These are phyloP conservation scores for Zygotorulaspora danielsina DNA, from an alignment of 805 yeast genomes.

Conservation along the genomic window DNA sequence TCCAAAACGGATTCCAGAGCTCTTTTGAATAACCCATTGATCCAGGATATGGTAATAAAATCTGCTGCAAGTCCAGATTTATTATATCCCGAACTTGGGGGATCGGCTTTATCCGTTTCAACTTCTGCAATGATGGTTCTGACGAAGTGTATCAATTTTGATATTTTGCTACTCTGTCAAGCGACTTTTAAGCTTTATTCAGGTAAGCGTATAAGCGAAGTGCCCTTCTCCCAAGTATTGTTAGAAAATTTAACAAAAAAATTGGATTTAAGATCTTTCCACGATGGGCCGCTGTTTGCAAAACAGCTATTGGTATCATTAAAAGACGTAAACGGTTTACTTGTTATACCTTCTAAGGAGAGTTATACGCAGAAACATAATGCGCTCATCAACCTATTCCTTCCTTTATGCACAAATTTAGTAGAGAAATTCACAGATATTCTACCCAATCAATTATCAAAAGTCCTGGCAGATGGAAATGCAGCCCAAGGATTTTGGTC, in stretches of 20 bases:
- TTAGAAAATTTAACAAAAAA: slow-evolving; percentile 29
- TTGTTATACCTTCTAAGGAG: slow-evolving; percentile 25
- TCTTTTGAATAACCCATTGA: slow-evolving; percentile 38
- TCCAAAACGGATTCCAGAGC: slow-evolving; percentile 49
- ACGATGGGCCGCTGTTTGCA: slow-evolving; percentile 33
- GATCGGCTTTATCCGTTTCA: slow-evolving; percentile 32
- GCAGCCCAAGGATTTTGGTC: slow-evolving; percentile 69
- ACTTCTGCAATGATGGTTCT: slow-evolving; percentile 39
- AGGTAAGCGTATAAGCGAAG: slow-evolving; percentile 28
- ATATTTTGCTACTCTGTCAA: slow-evolving; percentile 43
- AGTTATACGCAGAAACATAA: slow-evolving; percentile 27
- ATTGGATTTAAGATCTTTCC: slow-evolving; percentile 27
- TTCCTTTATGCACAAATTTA: slow-evolving; percentile 34
- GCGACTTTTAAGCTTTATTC: slow-evolving; percentile 37
- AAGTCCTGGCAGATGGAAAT: slow-evolving; percentile 39
- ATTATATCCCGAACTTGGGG: slow-evolving; percentile 31
- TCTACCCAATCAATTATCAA: slow-evolving; percentile 36
- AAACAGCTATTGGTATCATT: slow-evolving; percentile 30
- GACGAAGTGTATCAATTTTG: slow-evolving; percentile 43
- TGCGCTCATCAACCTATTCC: slow-evolving; percentile 25
- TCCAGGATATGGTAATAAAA: slow-evolving; percentile 32
- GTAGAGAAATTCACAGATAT: slow-evolving; percentile 41
- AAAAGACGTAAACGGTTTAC: slow-evolving; percentile 33
- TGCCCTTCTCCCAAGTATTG: slow-evolving; percentile 33
- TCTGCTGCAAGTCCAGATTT: slow-evolving; percentile 32